Base-by-base conservation (phyloP, 164 flowering plant genomes). In the Vitis labrusca region DNA sequence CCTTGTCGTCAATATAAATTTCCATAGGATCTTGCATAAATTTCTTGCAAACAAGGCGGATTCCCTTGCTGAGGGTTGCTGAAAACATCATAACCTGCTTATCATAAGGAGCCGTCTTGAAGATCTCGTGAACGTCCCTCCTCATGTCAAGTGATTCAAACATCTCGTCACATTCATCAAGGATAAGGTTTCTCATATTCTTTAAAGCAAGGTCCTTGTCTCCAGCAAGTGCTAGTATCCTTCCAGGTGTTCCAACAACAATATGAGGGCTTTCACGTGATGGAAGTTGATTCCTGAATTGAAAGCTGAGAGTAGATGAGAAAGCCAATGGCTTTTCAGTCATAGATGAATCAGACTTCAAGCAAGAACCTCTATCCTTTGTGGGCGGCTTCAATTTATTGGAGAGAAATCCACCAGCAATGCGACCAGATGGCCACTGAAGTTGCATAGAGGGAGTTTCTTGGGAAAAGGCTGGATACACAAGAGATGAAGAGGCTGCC, bases 1-100 rank as follows among this genome's bases (percentile, higher is more conserved):
- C 19, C 19, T 17, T 17, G 19, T 17, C 19, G 19, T 17, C 19
- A 17, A 17, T 17, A 17, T 17, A 17, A 17, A 17, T 17, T 17
- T 17, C 19, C 19, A 17, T 17, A 17, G 19, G 19, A 17, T n/a
- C n/a, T n/a, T n/a, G n/a, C n/a, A n/a, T n/a, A n/a, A n/a, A n/a
- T n/a, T n/a, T 95, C 85, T 95, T 91, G 97, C 99, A 95, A 53
- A 95, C 98, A 8, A 98, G 98, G 32, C 97, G 99, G n/a, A 95
- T 95, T 75, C 88, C 98, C 78, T 95, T 95, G 96, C 98, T 93
- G 64, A 95, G 97, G 0, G 99, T 95, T 9, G 99, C 98, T 5
- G 99, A 95, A 76, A 95, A 95, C 99, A 95, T 95, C 99, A 95
- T 95, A 27, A 93, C 99, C 88, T 95, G 90, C 84, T 95, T 95